Base-by-base conservation (phyloP, 495 filamentous ascomycete genomes). In the Lepraria neglecta region DNA sequence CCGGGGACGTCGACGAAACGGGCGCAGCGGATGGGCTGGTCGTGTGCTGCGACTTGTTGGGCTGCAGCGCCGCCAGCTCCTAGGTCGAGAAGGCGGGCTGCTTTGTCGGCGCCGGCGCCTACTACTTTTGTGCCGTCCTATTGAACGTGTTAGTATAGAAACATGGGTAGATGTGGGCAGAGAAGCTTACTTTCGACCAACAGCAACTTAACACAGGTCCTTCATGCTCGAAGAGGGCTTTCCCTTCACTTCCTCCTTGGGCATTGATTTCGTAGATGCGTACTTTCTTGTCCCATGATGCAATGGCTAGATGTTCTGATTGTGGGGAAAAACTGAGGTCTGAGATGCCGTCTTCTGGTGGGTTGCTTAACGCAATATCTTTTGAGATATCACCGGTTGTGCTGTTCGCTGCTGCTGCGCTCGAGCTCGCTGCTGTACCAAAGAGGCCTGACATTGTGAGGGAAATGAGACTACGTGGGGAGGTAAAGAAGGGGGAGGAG, bases 261-360 rank as follows among this genome's bases (percentile, higher is more conserved):
- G 77, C 74, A 59, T 85, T 85, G 72, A 94, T 87, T 72, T 95
- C 87, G 73, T 95, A 97, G 68, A 97, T 92, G 67, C 89, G 86
- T 65, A 95, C 89, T 67, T 89, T 91, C 73, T 92, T 95, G 70
- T 97, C 92, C 92, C 92, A 97, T 46, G 87, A 92, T 55, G 90
- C 80, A 44, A 94, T 87, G 33, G 92, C 91, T 17, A 96, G 76
- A 74, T 90, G 84, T 57, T 96, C 86, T 61, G 78, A 79, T 58
- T 79, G 76, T 0, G 89, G 84, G n/a, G 88, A 92, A 74, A 94
- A 97, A 42, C 79, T 76, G 62, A 97, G 73, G 67, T 92, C 87
- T 28, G 89, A 91, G 68, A 96, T 84, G 69, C 89, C 87, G 74
- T 97, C 92, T 53, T 88, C 84, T 15, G 92, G 94, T 15, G 88